A percentile compares a stretch with the other conserved stretches of the same genome.
Evolutionary conservation across 2,329 filamentous ascomycete genomes (phyloP).

Genomic region (Paracoccidioides lutzii): DNA sequence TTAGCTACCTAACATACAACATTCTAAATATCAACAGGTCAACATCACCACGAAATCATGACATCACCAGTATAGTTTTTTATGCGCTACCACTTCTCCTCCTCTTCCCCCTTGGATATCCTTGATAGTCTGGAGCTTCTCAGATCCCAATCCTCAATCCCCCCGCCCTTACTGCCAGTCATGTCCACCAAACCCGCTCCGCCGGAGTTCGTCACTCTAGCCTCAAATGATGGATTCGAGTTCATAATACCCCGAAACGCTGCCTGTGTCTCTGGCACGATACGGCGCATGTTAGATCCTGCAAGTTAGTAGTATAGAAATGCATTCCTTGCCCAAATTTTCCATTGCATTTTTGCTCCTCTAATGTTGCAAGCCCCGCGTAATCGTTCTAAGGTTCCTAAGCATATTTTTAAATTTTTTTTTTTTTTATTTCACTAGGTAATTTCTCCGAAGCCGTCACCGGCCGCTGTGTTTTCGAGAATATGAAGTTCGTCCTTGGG

Average conservation of each 20-base stretch:
- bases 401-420: not conserved
- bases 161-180: slow-evolving; percentile 1
- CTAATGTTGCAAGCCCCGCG: not conserved
- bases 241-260: slow-evolving; percentile 50
- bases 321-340: not conserved
- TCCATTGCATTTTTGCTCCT: not conserved
- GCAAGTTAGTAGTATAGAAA: slow-evolving; percentile 37
- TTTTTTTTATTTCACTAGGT: slow-evolving; percentile 26
- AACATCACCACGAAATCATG: not conserved
- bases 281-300: slow-evolving; percentile 52
- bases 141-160: slow-evolving; percentile 1
- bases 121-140: not conserved
- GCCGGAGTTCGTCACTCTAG: slow-evolving; percentile 49
- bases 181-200: slow-evolving; percentile 12
- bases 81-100: not conserved
- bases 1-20: no score
- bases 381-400: no score
- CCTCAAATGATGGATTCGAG: slow-evolving; percentile 52
- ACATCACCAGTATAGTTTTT: not conserved
- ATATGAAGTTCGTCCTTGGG: slow-evolving; percentile 39
- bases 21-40: not conserved
- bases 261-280: slow-evolving; percentile 48
- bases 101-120: not conserved
- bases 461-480: slow-evolving; percentile 46
- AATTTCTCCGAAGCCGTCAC: slow-evolving; percentile 48